phyloP scores from a whole-genome alignment of 768 basidiomycete genomes.

The Rhodotorula sphaerocarpa region DNA sequence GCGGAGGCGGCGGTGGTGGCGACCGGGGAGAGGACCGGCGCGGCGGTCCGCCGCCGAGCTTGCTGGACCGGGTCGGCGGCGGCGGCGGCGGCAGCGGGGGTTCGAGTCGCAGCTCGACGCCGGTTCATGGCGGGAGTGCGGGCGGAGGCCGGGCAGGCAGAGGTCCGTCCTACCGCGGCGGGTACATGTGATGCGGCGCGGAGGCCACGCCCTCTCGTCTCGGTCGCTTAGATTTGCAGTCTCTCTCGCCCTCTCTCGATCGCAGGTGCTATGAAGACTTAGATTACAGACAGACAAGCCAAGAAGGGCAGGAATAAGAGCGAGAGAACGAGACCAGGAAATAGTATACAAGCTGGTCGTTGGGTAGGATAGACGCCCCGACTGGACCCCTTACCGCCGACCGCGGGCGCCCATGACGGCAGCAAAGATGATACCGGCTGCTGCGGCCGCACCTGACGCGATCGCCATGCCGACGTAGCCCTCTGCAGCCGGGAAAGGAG shows the following conservation, averaged over 20 bases:
- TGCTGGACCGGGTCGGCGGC: slow-evolving; percentile 14
- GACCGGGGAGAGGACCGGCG: neutral
- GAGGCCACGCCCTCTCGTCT: neutral
- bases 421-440: slow-evolving; percentile 51
- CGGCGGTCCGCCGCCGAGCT: neutral
- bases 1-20: neutral
- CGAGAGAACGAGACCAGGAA: neutral
- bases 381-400: slow-evolving; percentile 14
- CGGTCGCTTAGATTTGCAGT: neutral
- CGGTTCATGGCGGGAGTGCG: neutral
- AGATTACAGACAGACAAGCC: neutral
- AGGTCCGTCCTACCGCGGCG: slow-evolving; percentile 17
- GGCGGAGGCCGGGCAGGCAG: slow-evolving; percentile 2
- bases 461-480: slow-evolving; percentile 99
- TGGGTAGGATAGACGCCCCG: neutral
- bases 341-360: neutral
- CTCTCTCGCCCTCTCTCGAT: neutral
- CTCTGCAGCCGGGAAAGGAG: slow-evolving; percentile 50
- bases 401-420: slow-evolving; percentile 37
- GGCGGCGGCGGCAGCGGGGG: neutral
- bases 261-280: no score
- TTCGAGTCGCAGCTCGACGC: no score
- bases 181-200: slow-evolving; percentile 4
- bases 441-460: slow-evolving; percentile 77
- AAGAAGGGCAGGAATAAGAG: neutral